Conservation (phyloP, 169 alveolate genomes). For the Plasmodium berghei region DNA sequence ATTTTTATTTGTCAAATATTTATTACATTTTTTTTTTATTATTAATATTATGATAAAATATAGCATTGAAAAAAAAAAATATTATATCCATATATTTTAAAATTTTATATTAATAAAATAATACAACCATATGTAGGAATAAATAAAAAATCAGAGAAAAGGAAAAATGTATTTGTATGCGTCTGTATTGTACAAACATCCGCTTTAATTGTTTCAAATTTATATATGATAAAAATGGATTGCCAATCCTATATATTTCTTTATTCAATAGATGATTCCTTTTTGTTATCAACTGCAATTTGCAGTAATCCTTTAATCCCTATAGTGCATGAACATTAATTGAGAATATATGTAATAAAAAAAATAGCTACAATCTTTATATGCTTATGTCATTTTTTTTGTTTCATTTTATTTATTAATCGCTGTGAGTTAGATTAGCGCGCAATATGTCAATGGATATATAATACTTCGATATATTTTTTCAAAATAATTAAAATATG, state of each 20-base stretch:
- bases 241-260: background rate
- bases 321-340: background rate
- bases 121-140: no score
- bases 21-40: no score
- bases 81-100: no score
- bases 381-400: background rate
- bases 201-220: background rate
- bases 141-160: no score
- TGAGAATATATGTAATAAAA: background rate
- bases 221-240: background rate
- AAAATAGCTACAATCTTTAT: background rate
- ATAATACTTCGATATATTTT: background rate
- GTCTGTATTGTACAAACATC: no score
- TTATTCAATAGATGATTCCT: background rate
- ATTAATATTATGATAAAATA: no score
- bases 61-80: no score
- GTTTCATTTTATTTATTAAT: background rate
- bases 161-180: no score
- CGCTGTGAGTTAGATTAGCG: no score
- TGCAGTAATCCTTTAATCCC: slow-evolving; percentile 43
- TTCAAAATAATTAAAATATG: background rate
- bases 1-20: no score
- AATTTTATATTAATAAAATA: no score
- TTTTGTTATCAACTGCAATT: slow-evolving; percentile 45
- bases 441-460: no score